Evolutionary conservation across 306 rosid species (phyloP), one percentile per base, ranked within the genome.

Genomic region (Vicia faba): DNA sequence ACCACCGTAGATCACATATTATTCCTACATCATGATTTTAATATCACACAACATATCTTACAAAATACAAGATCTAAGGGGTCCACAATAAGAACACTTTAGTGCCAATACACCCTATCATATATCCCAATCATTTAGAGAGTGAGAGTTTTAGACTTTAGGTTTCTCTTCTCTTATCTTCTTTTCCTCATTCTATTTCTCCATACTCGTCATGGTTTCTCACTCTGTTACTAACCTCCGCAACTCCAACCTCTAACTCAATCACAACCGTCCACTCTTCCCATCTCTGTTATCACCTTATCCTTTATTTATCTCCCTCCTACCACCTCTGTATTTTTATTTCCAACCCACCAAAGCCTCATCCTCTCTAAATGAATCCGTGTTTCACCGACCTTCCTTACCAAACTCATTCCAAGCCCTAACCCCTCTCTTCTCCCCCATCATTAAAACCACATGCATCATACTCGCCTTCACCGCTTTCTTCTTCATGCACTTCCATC

Each of bases 191-290:
- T 25, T 25, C 16, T 11, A 3, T 49, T 4, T 11, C 31, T 2
- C 14, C 41, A 23, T 2, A 8, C 59, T 23, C 72, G 20, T 59
- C 26, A 90, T 89, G 98, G 89, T n/a, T 45, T 39, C 44, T 3
- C 44, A 73, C 55, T 83, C 91, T 38, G 69, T 87, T 7, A 64
- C 83, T 19, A 86, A 64, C 28, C 62, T 84, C 7, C 81, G 74
- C 31, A 75, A 63, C 76, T 62, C 70, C 36, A 74, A 49, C 46
- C 80, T 75, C 46, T 77, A 89, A 1, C 71, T 81, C 83, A 79
- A 69, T 72, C 78, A 16, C 77, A 80, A 69, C 75, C 75, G 78
- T 73, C 65, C 84, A 11, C 74, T 83, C 1, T 78, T 74, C 44
- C 77, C 86, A 2, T 62, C 16, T 0, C 80, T 79, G 51, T 23